Base-by-base conservation (phyloP, 176 grass and related monocot species). In the Phragmites australis region DNA sequence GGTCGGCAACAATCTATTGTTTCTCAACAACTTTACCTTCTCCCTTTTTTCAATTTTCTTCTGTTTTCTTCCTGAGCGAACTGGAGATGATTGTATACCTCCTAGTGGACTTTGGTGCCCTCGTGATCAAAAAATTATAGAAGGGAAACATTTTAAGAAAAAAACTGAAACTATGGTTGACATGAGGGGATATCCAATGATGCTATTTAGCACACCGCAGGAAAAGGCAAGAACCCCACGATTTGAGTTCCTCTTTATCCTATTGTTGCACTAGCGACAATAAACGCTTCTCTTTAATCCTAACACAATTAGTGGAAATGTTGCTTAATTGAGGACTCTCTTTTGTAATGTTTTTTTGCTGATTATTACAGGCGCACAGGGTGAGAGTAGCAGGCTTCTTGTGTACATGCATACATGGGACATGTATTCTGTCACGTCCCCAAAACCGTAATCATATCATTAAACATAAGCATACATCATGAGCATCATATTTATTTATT, bases 1-100 rank as follows among this genome's bases (percentile, higher is more conserved):
- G 75, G 84, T 87, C 71, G 82, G 77, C 77, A 89, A 52, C 17
- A 55, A 59, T 76, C 31, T 76, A 49, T 83, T 88, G 68, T 71
- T 85, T 77, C 34, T 34, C 47, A 19, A 49, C 22, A 80, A 46
- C 40, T 78, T 69, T 70, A 9, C 48, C 25, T 74, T 31, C 51
- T 10, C 12, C 23, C 48, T 84, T 82, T 30, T 17, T 37, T 37
- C n/a, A 59, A 5, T 55, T 67, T 76, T 44, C 30, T 76, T 72
- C 8, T 43, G 74, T 52, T 61, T 65, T 72, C 3, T 62, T 48
- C 72, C 22, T 76, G 49, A 34, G 13, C 18, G 65, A 27, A 80
- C 57, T 77, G 63, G 65, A 58, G 64, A 44, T 76, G 75, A 59
- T 72, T 51, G 64, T 81, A 18, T n/a, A n/a, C n/a, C 54, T 32